A percentile compares a stretch with the other conserved stretches of the same genome.
These are phyloP conservation scores for Penicillium roqueforti DNA, from an alignment of 495 filamentous ascomycete species.

Conservation along the genomic window DNA sequence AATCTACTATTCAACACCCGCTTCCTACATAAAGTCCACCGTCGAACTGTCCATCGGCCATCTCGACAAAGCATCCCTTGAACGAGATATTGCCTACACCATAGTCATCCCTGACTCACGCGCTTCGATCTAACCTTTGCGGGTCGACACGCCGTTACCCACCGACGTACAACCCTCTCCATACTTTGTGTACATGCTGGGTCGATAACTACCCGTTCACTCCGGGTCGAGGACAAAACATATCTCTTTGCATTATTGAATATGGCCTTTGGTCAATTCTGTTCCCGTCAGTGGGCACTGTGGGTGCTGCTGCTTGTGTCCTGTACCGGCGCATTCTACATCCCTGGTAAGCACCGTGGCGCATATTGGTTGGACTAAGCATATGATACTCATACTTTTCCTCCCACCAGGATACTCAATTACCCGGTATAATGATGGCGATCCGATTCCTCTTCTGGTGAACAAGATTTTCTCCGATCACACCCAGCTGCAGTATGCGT, in stretches of 20 bases:
- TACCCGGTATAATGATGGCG: conserved; percentile 73
- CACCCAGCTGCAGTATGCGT: conserved; percentile 89
- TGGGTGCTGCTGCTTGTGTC: conserved; percentile 40
- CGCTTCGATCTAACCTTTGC: conserved; percentile 1
- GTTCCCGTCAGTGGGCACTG: conserved; percentile 28
- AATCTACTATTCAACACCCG: not conserved
- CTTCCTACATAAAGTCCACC: not conserved
- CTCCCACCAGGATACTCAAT: conserved; percentile 60
- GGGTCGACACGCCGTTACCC: conserved; percentile 18
- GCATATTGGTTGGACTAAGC: not conserved
- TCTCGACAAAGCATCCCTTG: not conserved
- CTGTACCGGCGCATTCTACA: conserved; percentile 63
- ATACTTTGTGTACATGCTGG: conserved; percentile 20
- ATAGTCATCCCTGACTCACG: not conserved
- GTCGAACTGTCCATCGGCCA: not conserved
- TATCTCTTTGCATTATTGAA: conserved; percentile 26
- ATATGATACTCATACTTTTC: conserved; percentile 18
- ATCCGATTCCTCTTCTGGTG: conserved; percentile 81
- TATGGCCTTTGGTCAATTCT: conserved; percentile 23
- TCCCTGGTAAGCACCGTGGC: conserved; percentile 57
- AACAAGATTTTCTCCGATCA: conserved; percentile 96
- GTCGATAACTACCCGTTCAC: conserved; percentile 12
- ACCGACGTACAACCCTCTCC: conserved; percentile 3
- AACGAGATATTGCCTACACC: not conserved
- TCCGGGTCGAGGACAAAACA: conserved; percentile 20